Evolutionary conservation across 306 rosid species (phyloP).

Genomic region (Cucumis cinereus): DNA sequence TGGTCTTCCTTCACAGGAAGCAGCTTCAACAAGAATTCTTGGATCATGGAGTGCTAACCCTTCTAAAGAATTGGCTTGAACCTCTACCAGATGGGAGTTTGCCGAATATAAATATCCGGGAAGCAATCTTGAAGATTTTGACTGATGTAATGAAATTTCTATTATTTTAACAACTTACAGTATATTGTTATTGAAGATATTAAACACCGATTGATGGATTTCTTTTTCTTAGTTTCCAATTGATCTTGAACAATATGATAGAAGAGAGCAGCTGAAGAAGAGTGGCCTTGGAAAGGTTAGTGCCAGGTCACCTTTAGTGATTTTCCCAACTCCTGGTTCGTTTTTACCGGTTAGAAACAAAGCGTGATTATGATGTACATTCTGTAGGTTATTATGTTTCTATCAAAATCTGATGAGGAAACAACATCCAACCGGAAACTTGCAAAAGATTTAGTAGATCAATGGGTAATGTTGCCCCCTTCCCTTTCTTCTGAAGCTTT

Average conservation of each 20-base stretch:
- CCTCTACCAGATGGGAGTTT: constrained; percentile 96
- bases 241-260: constrained; percentile 81
- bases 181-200: neutral
- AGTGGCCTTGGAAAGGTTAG: constrained; percentile 96
- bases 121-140: constrained; percentile 71
- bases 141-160: constrained; percentile 47
- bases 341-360: neutral
- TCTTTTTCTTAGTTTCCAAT: constrained; percentile 56
- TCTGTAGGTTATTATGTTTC: constrained; percentile 78
- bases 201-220: constrained; percentile 17
- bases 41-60: constrained; percentile 79
- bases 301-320: neutral
- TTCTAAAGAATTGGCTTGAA: constrained; percentile 89
- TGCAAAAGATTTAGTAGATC: constrained; percentile 89
- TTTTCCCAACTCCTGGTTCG: neutral
- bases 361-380: constrained; percentile 1
- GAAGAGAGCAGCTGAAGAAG: constrained; percentile 87
- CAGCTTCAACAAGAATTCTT: constrained; percentile 85
- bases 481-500: neutral
- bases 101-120: constrained; percentile 78
- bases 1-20: constrained; percentile 36
- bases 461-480: constrained; percentile 52
- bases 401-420: constrained; percentile 91
- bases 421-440: constrained; percentile 67
- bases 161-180: constrained; percentile 1